These are phyloP conservation scores for Chaetomium cochliodes DNA, from an alignment of 495 filamentous ascomycete genomes.

Conservation along the genomic window DNA sequence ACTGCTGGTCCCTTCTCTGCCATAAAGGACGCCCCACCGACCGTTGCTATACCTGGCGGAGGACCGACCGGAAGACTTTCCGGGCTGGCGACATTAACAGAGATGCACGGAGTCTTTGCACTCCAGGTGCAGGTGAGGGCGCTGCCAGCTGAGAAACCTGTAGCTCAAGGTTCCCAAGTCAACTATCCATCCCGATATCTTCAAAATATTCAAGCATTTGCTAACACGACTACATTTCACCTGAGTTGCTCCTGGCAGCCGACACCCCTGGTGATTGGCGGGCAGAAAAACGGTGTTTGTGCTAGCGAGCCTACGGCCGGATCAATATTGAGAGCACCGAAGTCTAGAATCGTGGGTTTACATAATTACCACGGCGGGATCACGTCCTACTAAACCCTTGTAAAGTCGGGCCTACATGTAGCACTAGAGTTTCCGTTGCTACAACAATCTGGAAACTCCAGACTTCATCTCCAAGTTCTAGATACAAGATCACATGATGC, in stretches of 20 bases:
- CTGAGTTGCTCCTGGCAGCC: neutral
- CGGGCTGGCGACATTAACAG: neutral
- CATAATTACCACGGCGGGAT: no score
- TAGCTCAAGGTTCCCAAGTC: neutral
- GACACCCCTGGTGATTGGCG: neutral
- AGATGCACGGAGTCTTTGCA: neutral
- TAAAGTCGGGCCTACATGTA: no score
- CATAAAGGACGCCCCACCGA: neutral
- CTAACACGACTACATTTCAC: neutral
- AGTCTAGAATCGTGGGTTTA: no score
- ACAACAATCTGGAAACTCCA: no score
- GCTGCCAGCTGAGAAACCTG: neutral
- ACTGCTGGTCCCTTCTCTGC: neutral
- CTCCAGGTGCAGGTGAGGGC: neutral
- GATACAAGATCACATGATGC: neutral
- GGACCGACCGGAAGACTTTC: neutral
- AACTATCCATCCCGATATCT: neutral
- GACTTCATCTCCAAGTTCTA: no score
- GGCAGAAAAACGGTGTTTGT: neutral
- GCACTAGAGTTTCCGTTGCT: no score
- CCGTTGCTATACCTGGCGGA: neutral
- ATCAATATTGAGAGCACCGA: no score
- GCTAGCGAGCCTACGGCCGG: no score
- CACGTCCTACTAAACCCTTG: no score
- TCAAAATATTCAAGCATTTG: neutral